phyloP scores from a whole-genome alignment of 2,329 filamentous ascomycete species.

The Colletotrichum lini region DNA sequence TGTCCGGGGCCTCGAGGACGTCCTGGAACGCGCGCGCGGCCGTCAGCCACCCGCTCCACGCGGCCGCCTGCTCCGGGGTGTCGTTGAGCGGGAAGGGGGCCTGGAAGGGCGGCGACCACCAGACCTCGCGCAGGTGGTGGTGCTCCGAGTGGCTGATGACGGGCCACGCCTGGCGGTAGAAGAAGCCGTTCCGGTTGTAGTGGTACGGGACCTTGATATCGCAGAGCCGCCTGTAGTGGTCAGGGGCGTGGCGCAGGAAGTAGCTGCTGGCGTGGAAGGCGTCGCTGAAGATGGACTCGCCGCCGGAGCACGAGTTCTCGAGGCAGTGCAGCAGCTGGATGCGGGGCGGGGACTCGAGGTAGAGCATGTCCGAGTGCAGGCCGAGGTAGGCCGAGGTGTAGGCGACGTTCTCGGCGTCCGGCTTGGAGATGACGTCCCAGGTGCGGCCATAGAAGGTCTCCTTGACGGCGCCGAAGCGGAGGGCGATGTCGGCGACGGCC shows the following conservation, averaged over 20 bases:
- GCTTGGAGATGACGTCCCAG: conserved; percentile 89
- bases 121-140: conserved; percentile 49
- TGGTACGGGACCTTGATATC: conserved; percentile 71
- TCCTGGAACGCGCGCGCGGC: conserved; percentile 70
- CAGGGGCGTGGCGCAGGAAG: conserved; percentile 48
- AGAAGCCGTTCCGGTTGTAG: conserved; percentile 76
- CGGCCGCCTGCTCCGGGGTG: conserved; percentile 19
- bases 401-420: conserved; percentile 90
- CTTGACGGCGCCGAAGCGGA: conserved; percentile 82
- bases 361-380: conserved; percentile 94
- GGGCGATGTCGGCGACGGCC: conserved; percentile 77
- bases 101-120: conserved; percentile 88
- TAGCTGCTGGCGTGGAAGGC: conserved; percentile 71
- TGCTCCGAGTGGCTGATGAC: conserved; percentile 55
- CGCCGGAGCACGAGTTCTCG: conserved; percentile 83
- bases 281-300: conserved; percentile 90
- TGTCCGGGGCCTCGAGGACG: conserved; percentile 69
- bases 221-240: conserved; percentile 56
- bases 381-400: conserved; percentile 87
- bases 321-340: conserved; percentile 93
- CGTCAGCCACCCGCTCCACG: conserved; percentile 58
- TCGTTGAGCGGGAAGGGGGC: conserved; percentile 59
- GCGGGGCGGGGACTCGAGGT: conserved; percentile 83
- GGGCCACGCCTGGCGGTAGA: conserved; percentile 72
- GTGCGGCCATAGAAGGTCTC: conserved; percentile 93